Percentiles rank a stretch among this genome's conserved stretches.
Conservation (phyloP, 345 rosid genomes). For the Dipteronia dyeriana region DNA sequence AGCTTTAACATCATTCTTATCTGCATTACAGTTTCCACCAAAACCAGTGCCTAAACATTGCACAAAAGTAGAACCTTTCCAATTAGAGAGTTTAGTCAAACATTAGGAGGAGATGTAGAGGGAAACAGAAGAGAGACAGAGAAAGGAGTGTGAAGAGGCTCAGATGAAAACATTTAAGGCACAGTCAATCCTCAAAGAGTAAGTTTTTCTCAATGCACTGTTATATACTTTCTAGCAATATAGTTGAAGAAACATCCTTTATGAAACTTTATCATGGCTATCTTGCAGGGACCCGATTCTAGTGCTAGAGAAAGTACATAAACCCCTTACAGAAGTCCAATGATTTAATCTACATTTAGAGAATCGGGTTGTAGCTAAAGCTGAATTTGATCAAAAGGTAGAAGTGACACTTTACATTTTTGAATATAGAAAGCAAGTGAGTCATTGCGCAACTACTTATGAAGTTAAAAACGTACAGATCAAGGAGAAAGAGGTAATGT, state of each 20-base stretch:
- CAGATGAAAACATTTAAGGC: conserved; percentile 76
- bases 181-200: conserved; percentile 79
- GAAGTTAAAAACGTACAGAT: too few species aligned
- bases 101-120: conserved; percentile 87
- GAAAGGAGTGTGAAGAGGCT: conserved; percentile 72
- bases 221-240: not conserved
- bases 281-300: conserved; percentile 80
- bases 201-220: conserved; percentile 17
- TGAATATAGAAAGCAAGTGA: too few species aligned
- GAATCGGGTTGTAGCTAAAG: conserved; percentile 72
- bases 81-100: conserved; percentile 75
- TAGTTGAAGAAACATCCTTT: not conserved
- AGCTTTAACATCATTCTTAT: not conserved
- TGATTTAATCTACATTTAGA: conserved; percentile 68
- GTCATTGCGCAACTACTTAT: too few species aligned
- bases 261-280: not conserved
- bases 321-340: conserved; percentile 85
- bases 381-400: conserved; percentile 90
- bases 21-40: conserved; percentile 64
- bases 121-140: conserved; percentile 78
- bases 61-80: conserved; percentile 66
- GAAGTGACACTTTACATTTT: not conserved
- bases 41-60: conserved; percentile 71
- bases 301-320: conserved; percentile 83
- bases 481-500: conserved; percentile 79